These are phyloP conservation scores for Articulospora tetracladia DNA, from an alignment of 495 filamentous ascomycete genomes.

Conservation along the genomic window DNA sequence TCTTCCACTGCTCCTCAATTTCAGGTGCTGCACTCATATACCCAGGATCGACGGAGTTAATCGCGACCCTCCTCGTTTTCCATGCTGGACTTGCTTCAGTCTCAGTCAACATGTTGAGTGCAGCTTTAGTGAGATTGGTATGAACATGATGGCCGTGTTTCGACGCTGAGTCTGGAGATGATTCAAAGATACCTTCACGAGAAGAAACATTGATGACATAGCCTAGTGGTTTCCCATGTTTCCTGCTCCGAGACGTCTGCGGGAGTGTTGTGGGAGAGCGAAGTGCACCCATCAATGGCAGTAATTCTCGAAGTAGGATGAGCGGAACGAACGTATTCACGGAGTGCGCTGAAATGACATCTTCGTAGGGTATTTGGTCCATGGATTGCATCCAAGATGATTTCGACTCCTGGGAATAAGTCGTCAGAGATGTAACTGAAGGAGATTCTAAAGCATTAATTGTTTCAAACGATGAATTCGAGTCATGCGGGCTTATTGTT, in stretches of 20 bases:
- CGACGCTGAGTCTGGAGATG: conserved; percentile 14
- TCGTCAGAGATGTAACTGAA: neutral
- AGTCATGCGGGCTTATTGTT: neutral
- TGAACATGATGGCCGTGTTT: conserved; percentile 42
- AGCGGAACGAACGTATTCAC: conserved; percentile 46
- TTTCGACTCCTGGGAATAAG: neutral
- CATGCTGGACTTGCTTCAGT: conserved; percentile 36
- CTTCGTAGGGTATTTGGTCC: conserved; percentile 44
- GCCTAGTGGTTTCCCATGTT: conserved; percentile 19
- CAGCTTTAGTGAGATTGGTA: conserved; percentile 49
- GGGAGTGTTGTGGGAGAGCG: neutral
- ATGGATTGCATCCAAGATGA: conserved; percentile 43
- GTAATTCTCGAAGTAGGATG: conserved; percentile 42
- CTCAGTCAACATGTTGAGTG: conserved; percentile 46
- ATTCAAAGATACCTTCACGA: conserved; percentile 41
- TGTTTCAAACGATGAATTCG: neutral
- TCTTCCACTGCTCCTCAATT: conserved; percentile 18
- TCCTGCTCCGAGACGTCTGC: neutral
- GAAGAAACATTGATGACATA: conserved; percentile 46
- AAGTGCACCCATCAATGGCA: conserved; percentile 34
- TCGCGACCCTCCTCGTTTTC: conserved; percentile 33
- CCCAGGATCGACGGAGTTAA: conserved; percentile 47
- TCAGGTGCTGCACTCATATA: conserved; percentile 46
- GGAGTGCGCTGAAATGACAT: conserved; percentile 41
- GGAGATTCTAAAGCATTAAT: neutral